Evolutionary conservation across 257 asterid species (phyloP).

Genomic region (Nicotiana noctiflora): DNA sequence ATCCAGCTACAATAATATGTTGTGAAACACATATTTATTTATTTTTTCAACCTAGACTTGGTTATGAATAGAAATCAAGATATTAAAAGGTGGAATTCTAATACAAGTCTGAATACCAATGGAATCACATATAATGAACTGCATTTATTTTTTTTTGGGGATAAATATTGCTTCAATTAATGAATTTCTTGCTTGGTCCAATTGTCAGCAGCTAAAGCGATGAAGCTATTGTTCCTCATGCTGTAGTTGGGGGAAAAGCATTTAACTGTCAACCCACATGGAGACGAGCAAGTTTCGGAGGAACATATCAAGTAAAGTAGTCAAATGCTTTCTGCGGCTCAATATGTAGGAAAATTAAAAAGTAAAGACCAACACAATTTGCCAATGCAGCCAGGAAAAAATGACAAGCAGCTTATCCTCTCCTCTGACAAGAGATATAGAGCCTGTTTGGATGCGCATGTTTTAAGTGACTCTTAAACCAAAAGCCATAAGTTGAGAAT

Average conservation of each 20-base stretch:
- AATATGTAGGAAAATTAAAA: background rate
- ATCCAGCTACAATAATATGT: background rate
- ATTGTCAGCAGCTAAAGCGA: background rate
- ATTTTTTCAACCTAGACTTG: background rate
- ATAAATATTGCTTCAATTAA: constrained; percentile 1
- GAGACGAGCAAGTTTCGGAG: background rate
- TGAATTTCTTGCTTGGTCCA: constrained; percentile 5
- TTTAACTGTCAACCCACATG: background rate
- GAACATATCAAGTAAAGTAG: background rate
- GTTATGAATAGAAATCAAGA: background rate
- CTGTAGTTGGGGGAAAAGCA: background rate
- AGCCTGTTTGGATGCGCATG: too few relatives aligned
- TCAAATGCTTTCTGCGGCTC: background rate
- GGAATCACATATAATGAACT: background rate
- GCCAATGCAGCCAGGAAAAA: background rate
- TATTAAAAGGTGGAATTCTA: background rate
- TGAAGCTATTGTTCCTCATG: background rate
- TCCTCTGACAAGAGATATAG: background rate
- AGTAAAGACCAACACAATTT: background rate
- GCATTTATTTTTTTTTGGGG: background rate
- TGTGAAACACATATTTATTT: background rate
- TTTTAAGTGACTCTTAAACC: too few relatives aligned
- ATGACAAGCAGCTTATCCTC: background rate
- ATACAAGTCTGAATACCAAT: background rate
- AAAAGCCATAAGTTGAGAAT: too few relatives aligned